Evolutionary conservation across 331 rosid genomes (phyloP).

Genomic region (Spiraea crenata): DNA sequence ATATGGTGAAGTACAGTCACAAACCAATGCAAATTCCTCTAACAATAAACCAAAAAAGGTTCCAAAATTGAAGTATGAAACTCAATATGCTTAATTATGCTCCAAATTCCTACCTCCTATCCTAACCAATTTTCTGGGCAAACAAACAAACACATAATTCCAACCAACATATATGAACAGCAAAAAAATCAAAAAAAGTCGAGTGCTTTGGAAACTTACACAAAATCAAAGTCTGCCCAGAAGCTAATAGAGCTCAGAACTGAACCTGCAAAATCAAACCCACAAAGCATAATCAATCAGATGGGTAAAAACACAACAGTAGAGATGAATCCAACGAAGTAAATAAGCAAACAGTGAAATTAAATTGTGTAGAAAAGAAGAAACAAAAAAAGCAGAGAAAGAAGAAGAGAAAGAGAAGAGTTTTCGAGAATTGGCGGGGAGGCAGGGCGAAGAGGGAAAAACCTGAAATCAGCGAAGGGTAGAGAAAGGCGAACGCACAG

Average conservation of each 20-base stretch:
- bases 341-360: background rate
- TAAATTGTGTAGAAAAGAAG: background rate
- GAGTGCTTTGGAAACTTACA: background rate
- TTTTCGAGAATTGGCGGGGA: conserved; percentile 16
- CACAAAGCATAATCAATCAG: background rate
- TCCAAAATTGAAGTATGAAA: no score
- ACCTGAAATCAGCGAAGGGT: conserved; percentile 40
- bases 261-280: conserved; percentile 24
- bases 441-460: conserved; percentile 22
- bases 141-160: background rate
- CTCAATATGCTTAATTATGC: no score
- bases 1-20: no score
- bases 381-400: background rate
- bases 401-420: background rate
- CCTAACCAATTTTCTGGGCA: background rate
- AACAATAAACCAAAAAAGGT: no score
- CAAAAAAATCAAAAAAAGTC: background rate
- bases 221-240: conserved; percentile 12
- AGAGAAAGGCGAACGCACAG: conserved; percentile 25
- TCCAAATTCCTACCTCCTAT: no score
- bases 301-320: background rate
- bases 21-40: no score
- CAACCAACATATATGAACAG: background rate
- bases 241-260: background rate
- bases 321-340: background rate